Conservation (phyloP, 176 grass and related monocot genomes). For the Urochloa ruziziensis region DNA sequence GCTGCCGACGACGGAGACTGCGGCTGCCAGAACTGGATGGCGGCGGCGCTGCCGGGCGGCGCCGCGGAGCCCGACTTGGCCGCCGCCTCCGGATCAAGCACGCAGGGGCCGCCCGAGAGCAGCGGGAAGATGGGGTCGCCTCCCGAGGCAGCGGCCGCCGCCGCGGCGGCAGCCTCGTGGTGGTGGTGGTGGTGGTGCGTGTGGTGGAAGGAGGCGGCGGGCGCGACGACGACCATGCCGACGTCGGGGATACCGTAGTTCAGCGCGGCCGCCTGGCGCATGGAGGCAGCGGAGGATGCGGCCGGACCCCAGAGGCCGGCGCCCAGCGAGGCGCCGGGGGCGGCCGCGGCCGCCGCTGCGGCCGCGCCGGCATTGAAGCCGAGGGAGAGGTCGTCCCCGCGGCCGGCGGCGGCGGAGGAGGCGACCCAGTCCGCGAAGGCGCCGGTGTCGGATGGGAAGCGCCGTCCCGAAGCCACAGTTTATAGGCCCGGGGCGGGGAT, state of each 20-base stretch:
- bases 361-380: slow-evolving; percentile 87
- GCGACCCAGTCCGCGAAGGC: slow-evolving; percentile 97
- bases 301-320: slow-evolving; percentile 37
- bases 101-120: slow-evolving; percentile 58
- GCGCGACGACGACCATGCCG: slow-evolving; percentile 78
- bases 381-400: slow-evolving; percentile 90
- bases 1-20: slow-evolving; percentile 22
- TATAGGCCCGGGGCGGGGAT: not conserved
- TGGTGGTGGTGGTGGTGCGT: slow-evolving; percentile 69
- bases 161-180: slow-evolving; percentile 37
- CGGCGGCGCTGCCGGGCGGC: slow-evolving; percentile 38
- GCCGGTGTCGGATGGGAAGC: slow-evolving; percentile 98
- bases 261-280: slow-evolving; percentile 41
- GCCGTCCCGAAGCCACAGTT: slow-evolving; percentile 92
- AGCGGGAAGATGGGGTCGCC: slow-evolving; percentile 72
- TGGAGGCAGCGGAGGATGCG: slow-evolving; percentile 2
- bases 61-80: slow-evolving; percentile 22
- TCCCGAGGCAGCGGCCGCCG: not conserved
- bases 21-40: slow-evolving; percentile 90
- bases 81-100: slow-evolving; percentile 47
- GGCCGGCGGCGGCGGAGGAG: slow-evolving; percentile 47
- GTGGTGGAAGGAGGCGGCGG: slow-evolving; percentile 86
- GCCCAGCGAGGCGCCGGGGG: slow-evolving; percentile 51
- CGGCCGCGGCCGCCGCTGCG: slow-evolving; percentile 44
- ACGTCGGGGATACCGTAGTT: slow-evolving; percentile 89